These are phyloP conservation scores for Alternaria solani DNA, from an alignment of 2,329 filamentous ascomycete genomes.

Conservation along the genomic window DNA sequence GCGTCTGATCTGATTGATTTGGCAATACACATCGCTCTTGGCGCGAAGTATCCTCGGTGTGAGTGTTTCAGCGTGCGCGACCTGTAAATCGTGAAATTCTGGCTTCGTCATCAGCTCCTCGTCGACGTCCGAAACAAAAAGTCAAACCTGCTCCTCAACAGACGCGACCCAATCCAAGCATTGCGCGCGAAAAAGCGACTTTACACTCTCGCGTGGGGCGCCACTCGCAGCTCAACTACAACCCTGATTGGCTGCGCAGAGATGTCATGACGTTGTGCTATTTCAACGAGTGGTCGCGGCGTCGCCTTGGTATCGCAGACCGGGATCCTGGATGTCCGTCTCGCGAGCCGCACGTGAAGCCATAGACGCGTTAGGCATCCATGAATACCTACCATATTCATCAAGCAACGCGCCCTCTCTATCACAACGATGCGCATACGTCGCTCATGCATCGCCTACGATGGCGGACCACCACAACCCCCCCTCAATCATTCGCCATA, in stretches of 20 bases:
- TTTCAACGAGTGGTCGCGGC: background rate
- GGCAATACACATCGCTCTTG: no score
- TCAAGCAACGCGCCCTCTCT: background rate
- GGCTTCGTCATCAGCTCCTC: background rate
- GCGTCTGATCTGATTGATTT: no score
- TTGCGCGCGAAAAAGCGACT: no score
- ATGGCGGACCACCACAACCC: background rate
- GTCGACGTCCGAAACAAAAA: background rate
- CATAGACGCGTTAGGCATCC: background rate
- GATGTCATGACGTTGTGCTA: background rate
- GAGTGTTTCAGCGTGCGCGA: no score
- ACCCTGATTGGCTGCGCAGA: background rate
- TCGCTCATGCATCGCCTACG: background rate
- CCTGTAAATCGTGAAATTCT: background rate
- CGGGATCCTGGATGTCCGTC: background rate
- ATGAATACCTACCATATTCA: background rate
- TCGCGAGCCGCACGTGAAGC: background rate
- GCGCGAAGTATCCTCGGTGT: no score
- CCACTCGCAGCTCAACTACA: background rate
- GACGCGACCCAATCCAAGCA: background rate
- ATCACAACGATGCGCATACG: background rate
- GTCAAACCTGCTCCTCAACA: background rate
- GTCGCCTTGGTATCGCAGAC: background rate
- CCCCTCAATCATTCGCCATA: background rate
- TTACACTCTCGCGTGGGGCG: no score